Conservation (phyloP, 75 land plant genomes). For the Pinus albicaulis region DNA sequence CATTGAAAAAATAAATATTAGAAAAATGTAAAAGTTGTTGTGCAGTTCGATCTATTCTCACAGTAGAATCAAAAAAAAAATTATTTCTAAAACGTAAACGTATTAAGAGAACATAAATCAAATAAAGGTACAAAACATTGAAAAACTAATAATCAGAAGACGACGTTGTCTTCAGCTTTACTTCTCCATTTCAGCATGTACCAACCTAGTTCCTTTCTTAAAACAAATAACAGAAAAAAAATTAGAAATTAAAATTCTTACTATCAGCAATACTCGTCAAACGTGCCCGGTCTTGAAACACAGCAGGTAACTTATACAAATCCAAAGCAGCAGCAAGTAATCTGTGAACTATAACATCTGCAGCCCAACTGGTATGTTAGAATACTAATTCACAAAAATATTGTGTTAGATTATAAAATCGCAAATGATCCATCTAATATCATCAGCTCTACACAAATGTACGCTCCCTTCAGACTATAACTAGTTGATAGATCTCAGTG, state of each 20-base stretch:
- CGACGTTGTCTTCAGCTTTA: too few relatives aligned
- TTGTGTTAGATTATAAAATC: neutral
- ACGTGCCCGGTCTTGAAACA: slow-evolving; percentile 68
- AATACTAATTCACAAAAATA: neutral
- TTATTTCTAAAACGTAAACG: neutral
- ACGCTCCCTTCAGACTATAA: neutral
- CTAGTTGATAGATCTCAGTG: neutral
- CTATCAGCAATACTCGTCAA: slow-evolving; percentile 90
- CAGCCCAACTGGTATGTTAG: slow-evolving; percentile 12
- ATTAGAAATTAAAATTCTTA: slow-evolving; percentile 30
- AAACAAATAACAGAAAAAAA: neutral
- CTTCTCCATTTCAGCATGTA: too few relatives aligned
- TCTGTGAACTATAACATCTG: slow-evolving; percentile 98
- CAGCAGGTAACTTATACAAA: slow-evolving; percentile 62
- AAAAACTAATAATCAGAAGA: too few relatives aligned
- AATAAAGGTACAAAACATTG: too few relatives aligned
- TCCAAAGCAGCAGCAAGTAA: slow-evolving; percentile 93
- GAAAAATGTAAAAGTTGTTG: too few relatives aligned
- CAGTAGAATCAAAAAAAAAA: neutral
- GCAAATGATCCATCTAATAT: neutral
- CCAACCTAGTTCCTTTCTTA: too few relatives aligned
- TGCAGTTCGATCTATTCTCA: neutral
- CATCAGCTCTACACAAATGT: neutral
- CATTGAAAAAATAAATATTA: too few relatives aligned
- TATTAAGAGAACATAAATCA: neutral